These are phyloP conservation scores for Geotrichum restrictum DNA, from an alignment of 1,139 yeast genomes.

Conservation along the genomic window DNA sequence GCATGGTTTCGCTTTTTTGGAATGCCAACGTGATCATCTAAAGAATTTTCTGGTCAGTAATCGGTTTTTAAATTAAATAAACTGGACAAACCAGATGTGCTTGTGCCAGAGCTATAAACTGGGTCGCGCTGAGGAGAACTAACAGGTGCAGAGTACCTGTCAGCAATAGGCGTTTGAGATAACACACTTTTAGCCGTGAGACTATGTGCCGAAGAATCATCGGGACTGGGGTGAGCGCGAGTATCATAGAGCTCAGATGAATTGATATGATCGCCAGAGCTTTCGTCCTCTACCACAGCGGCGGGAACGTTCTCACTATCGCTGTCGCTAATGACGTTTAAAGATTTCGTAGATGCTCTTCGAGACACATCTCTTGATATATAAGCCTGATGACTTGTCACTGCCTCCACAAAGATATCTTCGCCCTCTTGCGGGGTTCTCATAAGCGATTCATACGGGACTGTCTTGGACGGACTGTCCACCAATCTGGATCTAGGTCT, in stretches of 20 bases:
- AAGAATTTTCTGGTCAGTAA: not conserved
- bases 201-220: not conserved
- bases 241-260: constrained; percentile 8
- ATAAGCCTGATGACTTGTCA: not conserved
- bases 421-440: not conserved
- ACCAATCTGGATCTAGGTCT: not conserved
- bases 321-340: constrained; percentile 15
- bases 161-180: constrained; percentile 22
- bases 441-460: not conserved
- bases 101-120: not conserved
- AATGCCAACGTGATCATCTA: constrained; percentile 13
- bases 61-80: not conserved
- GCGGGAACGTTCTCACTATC: constrained; percentile 9
- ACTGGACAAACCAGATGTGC: not conserved
- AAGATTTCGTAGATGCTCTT: constrained; percentile 13
- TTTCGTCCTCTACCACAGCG: constrained; percentile 7
- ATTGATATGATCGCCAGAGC: constrained; percentile 8
- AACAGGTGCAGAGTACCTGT: constrained; percentile 13
- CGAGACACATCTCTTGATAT: not conserved
- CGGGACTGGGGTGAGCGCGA: constrained; percentile 1
- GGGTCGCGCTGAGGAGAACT: not conserved
- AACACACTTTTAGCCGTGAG: constrained; percentile 5
- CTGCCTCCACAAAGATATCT: not conserved
- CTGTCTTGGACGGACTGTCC: not conserved
- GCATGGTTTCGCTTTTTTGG: not conserved